Evolutionary conservation across 495 filamentous ascomycete genomes (phyloP).

Genomic region (Trichocladium uniseriatum): DNA sequence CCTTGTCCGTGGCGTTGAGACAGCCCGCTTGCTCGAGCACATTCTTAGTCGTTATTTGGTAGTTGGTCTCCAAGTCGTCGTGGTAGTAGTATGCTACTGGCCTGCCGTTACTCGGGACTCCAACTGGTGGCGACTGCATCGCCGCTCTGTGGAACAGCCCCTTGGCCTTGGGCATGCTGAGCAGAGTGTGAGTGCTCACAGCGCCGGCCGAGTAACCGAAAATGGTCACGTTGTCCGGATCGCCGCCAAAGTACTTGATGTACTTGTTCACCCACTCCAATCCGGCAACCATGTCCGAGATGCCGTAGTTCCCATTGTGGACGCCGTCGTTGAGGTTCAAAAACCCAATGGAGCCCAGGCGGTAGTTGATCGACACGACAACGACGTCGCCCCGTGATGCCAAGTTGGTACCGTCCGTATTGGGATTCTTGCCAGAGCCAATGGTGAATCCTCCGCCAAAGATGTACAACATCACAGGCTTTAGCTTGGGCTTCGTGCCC

Average conservation of each 20-base stretch:
- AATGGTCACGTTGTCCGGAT: conserved; percentile 51
- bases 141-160: conserved; percentile 37
- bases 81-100: no score
- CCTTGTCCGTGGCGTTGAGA: conserved; percentile 15
- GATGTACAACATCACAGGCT: conserved; percentile 33
- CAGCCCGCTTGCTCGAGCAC: conserved; percentile 28
- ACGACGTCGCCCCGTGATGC: conserved; percentile 40
- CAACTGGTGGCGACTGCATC: no score
- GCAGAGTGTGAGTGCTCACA: conserved; percentile 18
- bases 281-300: conserved; percentile 24
- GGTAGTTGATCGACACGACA: conserved; percentile 31
- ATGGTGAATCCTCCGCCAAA: conserved; percentile 30
- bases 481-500: conserved; percentile 11
- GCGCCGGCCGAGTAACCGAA: conserved; percentile 48
- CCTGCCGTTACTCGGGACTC: no score
- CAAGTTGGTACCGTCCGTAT: conserved; percentile 35
- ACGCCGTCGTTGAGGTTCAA: conserved; percentile 25
- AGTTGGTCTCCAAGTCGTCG: conserved; percentile 26
- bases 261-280: conserved; percentile 58
- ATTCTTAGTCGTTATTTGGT: conserved; percentile 20
- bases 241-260: conserved; percentile 56
- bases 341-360: conserved; percentile 22
- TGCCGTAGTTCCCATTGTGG: conserved; percentile 25
- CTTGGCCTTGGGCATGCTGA: conserved; percentile 32
- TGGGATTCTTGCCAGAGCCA: conserved; percentile 29